Evolutionary conservation across 345 rosid species (phyloP), one percentile per base, ranked within the genome.

Genomic region (Lepidium didymum): DNA sequence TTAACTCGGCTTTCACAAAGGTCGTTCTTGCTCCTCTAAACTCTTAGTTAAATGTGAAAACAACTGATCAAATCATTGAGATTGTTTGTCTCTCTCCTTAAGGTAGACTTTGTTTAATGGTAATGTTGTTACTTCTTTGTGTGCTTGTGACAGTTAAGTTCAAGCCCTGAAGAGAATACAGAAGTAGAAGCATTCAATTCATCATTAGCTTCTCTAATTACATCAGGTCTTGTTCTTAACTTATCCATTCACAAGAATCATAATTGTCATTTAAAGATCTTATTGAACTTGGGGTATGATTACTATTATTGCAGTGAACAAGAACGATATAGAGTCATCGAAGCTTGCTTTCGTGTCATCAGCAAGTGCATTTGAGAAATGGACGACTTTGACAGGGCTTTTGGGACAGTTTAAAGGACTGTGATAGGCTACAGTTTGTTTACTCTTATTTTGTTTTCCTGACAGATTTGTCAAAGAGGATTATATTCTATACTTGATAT

Each of bases 291-390:
- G 58, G 31, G 61, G 46, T 40, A 43, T 46, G 54, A 15, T 62
- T 41, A 6, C 21, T 27, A 4, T 45, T 41, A 60, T 33, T 56
- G 82, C 88, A 90, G 98, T 90, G 68, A 75, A 63, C 7, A 59
- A 77, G 80, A 90, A 83, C 23, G 94, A 93, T 73, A 59, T 84
- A 18, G 89, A 86, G 63, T 86, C 93, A 75, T 88, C 97, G 37
- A 93, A 90, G 78, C 51, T 68, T 0, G 90, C 96, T 21, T 90
- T 88, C 63, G 87, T 88, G 47, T 77, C 85, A 44, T 88, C 97
- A 16, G 97, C 98, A 53, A 66, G 78, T 27, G 97, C 97, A 46
- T 82, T 88, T 64, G 96, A 88, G 85, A 84, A 85, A 79, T 90
- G 96, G 96, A 81, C 85, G 19, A 45, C 76, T 62, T 82, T 87